Evolutionary conservation across 148 eudicot species (phyloP).

Genomic region (Fagopyrum homotropicum): DNA sequence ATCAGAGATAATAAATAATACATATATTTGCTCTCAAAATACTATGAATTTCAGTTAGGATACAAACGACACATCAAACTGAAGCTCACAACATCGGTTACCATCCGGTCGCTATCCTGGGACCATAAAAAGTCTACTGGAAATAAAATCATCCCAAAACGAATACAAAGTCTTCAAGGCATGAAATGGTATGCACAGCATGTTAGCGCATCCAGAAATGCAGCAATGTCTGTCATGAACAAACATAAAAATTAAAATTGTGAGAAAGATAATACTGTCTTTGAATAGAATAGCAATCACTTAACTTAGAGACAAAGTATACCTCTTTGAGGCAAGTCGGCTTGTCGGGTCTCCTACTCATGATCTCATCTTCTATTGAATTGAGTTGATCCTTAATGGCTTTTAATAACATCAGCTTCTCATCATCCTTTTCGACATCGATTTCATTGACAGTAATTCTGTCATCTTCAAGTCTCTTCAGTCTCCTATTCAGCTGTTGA

Average conservation of each 20-base stretch:
- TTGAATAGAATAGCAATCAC: background rate
- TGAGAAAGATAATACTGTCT: background rate
- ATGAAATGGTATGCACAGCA: background rate
- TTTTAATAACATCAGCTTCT: slow-evolving; percentile 45
- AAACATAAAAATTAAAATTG: background rate
- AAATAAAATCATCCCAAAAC: too few species aligned
- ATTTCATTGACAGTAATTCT: slow-evolving; percentile 23
- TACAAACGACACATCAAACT: too few species aligned
- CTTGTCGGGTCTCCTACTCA: slow-evolving; percentile 32
- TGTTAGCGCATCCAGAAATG: slow-evolving; percentile 50
- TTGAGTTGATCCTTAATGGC: slow-evolving; percentile 60
- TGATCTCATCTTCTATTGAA: slow-evolving; percentile 52
- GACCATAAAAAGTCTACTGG: too few species aligned
- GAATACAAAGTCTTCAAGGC: background rate
- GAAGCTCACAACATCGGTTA: too few species aligned
- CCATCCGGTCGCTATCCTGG: too few species aligned
- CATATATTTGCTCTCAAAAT: too few species aligned
- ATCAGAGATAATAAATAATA: too few species aligned
- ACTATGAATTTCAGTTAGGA: too few species aligned
- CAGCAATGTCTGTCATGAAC: slow-evolving; percentile 55
- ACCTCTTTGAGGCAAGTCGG: slow-evolving; percentile 52
- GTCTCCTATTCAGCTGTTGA: slow-evolving; percentile 34
- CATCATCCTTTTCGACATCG: slow-evolving; percentile 24
- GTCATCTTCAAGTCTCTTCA: slow-evolving; percentile 56
- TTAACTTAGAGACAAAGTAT: slow-evolving; percentile 3